These are phyloP conservation scores for Solanum corneliomulleri DNA, from an alignment of 257 asterid species.

Conservation along the genomic window DNA sequence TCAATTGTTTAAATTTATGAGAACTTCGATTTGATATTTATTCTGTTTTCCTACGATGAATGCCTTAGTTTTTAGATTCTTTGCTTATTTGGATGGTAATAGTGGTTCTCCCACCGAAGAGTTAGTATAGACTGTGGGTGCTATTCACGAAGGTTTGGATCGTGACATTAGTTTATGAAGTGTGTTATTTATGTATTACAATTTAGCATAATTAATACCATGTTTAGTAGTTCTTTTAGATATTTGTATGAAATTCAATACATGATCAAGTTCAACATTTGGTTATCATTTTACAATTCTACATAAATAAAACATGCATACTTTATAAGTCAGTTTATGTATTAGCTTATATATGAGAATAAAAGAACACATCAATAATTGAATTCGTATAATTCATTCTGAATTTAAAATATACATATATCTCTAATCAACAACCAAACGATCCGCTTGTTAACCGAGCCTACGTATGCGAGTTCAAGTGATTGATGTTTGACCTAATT, in stretches of 20 bases:
- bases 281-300: not conserved
- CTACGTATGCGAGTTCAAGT: not conserved
- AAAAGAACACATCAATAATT: not conserved
- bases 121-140: too few species aligned
- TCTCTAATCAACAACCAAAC: not conserved
- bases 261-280: not conserved
- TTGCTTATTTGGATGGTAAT: too few species aligned
- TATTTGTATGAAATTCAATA: too few species aligned
- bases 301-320: not conserved
- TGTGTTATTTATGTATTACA: too few species aligned
- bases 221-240: not conserved
- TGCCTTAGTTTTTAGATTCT: too few species aligned
- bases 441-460: not conserved
- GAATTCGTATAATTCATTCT: not conserved
- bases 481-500: not conserved
- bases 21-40: too few species aligned
- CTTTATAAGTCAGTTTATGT: not conserved
- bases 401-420: not conserved
- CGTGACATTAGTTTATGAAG: not conserved
- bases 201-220: not conserved
- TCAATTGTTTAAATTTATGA: too few species aligned
- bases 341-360: not conserved
- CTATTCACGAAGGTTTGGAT: fast-evolving
- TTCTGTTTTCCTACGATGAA: too few species aligned
- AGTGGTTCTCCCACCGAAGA: too few species aligned